These are phyloP conservation scores for Centaurea solstitialis DNA, from an alignment of 129 eudicot species.

Conservation along the genomic window DNA sequence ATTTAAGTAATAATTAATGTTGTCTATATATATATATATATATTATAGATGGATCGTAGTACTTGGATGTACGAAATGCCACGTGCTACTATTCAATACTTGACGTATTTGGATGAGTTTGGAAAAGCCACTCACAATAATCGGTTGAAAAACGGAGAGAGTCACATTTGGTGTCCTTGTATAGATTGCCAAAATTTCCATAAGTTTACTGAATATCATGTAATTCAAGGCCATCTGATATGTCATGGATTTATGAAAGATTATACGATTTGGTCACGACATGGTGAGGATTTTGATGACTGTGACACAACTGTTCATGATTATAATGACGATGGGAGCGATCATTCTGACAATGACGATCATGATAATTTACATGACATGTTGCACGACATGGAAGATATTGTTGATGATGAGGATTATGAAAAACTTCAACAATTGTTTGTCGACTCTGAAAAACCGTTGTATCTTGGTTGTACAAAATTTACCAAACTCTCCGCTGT, in stretches of 20 bases:
- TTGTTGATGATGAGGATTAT: background rate
- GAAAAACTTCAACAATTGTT: background rate
- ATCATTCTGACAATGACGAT: background rate
- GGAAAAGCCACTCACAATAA: background rate
- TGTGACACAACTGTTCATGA: too few relatives aligned
- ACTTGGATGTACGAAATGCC: background rate
- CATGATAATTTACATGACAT: background rate
- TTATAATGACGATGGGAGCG: background rate
- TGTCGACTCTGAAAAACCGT: background rate
- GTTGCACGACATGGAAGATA: background rate
- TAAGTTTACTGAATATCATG: background rate
- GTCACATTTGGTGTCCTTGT: background rate
- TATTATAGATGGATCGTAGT: too few relatives aligned
- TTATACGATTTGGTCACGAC: too few relatives aligned
- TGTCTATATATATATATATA: too few relatives aligned
- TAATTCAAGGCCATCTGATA: background rate
- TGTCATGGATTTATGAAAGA: too few relatives aligned
- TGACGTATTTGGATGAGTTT: conserved; percentile 22
- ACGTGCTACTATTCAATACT: conserved; percentile 42
- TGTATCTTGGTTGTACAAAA: background rate
- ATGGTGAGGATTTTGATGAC: too few relatives aligned
- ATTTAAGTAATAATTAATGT: too few relatives aligned
- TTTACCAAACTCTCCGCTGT: too few relatives aligned
- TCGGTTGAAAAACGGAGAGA: background rate
- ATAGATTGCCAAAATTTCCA: background rate